Evolutionary conservation across 1,139 yeast genomes (phyloP).

Genomic region (Lodderomyces beijingensis): DNA sequence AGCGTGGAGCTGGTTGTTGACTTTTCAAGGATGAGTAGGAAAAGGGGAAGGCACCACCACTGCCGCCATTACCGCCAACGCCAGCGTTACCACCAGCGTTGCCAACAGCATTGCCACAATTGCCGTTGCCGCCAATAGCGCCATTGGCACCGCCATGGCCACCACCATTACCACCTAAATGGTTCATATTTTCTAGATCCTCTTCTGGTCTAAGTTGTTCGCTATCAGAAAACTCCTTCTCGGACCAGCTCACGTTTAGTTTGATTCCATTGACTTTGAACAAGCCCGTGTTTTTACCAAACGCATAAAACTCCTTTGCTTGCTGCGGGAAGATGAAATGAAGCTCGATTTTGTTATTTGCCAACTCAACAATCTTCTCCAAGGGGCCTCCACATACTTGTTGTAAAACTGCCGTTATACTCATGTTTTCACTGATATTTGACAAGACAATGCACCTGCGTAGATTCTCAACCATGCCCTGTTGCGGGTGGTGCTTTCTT

Average conservation of each 20-base stretch:
- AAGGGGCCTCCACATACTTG: constrained; percentile 75
- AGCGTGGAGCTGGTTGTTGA: background rate
- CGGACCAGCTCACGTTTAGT: constrained; percentile 40
- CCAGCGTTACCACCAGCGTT: constrained; percentile 11
- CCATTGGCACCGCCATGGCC: background rate
- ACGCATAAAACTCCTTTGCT: constrained; percentile 54
- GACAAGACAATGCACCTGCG: constrained; percentile 17
- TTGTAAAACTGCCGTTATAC: constrained; percentile 48
- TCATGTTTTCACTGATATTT: constrained; percentile 20
- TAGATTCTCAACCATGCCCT: background rate
- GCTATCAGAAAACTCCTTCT: constrained; percentile 15
- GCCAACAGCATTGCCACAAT: background rate
- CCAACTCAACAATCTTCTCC: constrained; percentile 39
- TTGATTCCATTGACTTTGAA: constrained; percentile 59
- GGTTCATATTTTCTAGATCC: background rate
- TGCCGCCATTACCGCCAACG: constrained; percentile 14
- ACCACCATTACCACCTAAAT: background rate
- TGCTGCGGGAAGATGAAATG: constrained; percentile 50
- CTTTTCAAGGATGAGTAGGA: background rate
- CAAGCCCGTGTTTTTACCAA: constrained; percentile 49
- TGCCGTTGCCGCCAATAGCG: background rate
- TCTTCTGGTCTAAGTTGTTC: background rate
- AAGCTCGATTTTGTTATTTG: constrained; percentile 35
- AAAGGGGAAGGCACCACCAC: constrained; percentile 9
- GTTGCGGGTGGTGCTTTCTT: constrained; percentile 4